Evolutionary conservation across 805 yeast genomes (phyloP).

Genomic region (Myxozyma nipponensis): DNA sequence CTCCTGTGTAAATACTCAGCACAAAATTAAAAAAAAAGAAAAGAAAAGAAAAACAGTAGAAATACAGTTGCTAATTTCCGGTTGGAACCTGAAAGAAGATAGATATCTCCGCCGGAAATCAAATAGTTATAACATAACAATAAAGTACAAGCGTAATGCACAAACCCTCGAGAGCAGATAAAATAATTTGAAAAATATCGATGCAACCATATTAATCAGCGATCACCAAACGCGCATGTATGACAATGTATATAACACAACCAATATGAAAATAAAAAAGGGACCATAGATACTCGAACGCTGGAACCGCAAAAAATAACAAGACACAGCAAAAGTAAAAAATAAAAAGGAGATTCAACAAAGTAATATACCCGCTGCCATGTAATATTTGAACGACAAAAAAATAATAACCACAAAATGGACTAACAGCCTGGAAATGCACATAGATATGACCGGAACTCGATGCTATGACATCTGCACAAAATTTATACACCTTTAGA

Average conservation of each 20-base stretch:
- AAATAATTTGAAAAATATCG: slow-evolving; percentile 6
- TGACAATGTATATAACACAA: not conserved
- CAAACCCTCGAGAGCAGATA: slow-evolving; percentile 2
- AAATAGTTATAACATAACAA: too few species aligned
- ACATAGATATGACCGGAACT: too few species aligned
- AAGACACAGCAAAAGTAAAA: not conserved
- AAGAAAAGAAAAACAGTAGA: not conserved
- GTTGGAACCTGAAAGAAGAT: too few species aligned
- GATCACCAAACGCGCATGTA: not conserved
- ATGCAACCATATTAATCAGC: slow-evolving; percentile 2
- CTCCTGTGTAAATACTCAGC: not conserved
- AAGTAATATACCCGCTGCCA: too few species aligned
- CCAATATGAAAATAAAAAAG: not conserved
- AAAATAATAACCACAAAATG: too few species aligned
- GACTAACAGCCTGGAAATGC: too few species aligned
- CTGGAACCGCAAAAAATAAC: not conserved
- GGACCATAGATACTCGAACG: not conserved
- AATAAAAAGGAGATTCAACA: too few species aligned
- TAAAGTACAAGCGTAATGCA: slow-evolving; percentile 5
- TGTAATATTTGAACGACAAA: too few species aligned
- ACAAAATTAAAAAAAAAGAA: slow-evolving; percentile 1
- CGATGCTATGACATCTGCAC: not conserved
- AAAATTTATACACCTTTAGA: slow-evolving; percentile 12
- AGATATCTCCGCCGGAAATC: too few species aligned
- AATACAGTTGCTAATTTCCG: not conserved